Conservation (phyloP, 805 yeast genomes). For the Zygosaccharomyces bisporus region DNA sequence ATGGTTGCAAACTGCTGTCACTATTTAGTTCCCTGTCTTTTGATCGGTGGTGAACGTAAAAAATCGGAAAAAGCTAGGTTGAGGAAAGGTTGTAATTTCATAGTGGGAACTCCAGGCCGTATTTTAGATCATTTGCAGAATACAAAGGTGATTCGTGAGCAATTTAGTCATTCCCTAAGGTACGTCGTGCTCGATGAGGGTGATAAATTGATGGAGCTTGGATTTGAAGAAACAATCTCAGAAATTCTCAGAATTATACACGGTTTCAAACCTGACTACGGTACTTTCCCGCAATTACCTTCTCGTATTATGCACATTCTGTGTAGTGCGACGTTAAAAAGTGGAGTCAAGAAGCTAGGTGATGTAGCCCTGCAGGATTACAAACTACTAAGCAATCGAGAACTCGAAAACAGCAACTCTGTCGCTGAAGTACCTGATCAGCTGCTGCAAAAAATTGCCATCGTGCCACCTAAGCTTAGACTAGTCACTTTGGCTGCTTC, state of each 20-base stretch:
- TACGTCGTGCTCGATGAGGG: slow-evolving; percentile 96
- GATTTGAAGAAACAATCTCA: slow-evolving; percentile 89
- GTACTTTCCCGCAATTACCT: slow-evolving; percentile 58
- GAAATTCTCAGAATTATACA: slow-evolving; percentile 64
- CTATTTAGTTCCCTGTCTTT: slow-evolving; percentile 89
- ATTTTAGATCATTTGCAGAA: slow-evolving; percentile 91
- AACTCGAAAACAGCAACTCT: slow-evolving; percentile 23
- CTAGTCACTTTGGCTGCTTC: slow-evolving; percentile 73
- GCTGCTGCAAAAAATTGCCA: slow-evolving; percentile 69
- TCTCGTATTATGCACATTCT: slow-evolving; percentile 66
- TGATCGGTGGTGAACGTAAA: slow-evolving; percentile 97
- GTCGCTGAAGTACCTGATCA: slow-evolving; percentile 77
- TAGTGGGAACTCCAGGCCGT: slow-evolving; percentile 98
- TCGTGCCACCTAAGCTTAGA: slow-evolving; percentile 89
- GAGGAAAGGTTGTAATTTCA: slow-evolving; percentile 90
- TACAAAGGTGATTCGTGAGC: slow-evolving; percentile 65
- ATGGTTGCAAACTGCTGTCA: slow-evolving; percentile 71
- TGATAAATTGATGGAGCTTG: slow-evolving; percentile 90
- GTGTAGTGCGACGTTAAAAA: slow-evolving; percentile 92
- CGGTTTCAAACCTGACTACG: slow-evolving; percentile 38
- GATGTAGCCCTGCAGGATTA: slow-evolving; percentile 72
- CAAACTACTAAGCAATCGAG: slow-evolving; percentile 51
- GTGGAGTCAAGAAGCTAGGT: slow-evolving; percentile 75
- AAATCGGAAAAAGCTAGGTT: slow-evolving; percentile 94
- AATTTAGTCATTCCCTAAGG: slow-evolving; percentile 58